Percentiles rank a stretch among this genome's conserved stretches.
phyloP scores from a whole-genome alignment of 345 rosid species.

The Rhodomyrtus tomentosa region DNA sequence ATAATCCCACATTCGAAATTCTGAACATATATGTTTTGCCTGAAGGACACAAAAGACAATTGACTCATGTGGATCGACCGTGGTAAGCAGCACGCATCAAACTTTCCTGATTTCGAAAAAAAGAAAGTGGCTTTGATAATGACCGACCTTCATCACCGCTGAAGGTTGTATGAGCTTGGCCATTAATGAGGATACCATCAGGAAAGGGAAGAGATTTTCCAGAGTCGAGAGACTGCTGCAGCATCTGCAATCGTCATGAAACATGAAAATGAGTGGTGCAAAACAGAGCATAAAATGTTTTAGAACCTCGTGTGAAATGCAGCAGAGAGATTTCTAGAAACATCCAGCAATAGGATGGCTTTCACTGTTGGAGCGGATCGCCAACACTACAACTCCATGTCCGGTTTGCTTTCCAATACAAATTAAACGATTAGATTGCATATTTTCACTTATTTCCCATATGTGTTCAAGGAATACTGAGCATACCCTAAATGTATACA shows the following conservation, averaged over 20 bases:
- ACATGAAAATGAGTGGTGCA: not conserved
- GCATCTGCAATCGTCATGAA: not conserved
- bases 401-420: not conserved
- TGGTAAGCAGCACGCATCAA: not conserved
- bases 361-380: not conserved
- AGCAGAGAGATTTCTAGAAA: not conserved
- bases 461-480: not conserved
- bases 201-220: slow-evolving; percentile 15
- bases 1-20: slow-evolving; percentile 72
- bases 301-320: not conserved
- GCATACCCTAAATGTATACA: not conserved
- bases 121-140: not conserved
- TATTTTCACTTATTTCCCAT: not conserved
- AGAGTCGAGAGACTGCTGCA: not conserved
- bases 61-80: not conserved
- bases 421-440: not conserved
- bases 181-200: slow-evolving; percentile 55
- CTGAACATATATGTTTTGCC: slow-evolving; percentile 85
- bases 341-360: not conserved
- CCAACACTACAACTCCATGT: not conserved
- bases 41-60: slow-evolving; percentile 9
- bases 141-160: slow-evolving; percentile 48
- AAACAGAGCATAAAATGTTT: not conserved
- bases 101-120: not conserved
- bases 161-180: slow-evolving; percentile 37